Evolutionary conservation across 768 basidiomycete species (phyloP), one percentile per base, ranked within the genome.

Genomic region (Lentinula sp.): DNA sequence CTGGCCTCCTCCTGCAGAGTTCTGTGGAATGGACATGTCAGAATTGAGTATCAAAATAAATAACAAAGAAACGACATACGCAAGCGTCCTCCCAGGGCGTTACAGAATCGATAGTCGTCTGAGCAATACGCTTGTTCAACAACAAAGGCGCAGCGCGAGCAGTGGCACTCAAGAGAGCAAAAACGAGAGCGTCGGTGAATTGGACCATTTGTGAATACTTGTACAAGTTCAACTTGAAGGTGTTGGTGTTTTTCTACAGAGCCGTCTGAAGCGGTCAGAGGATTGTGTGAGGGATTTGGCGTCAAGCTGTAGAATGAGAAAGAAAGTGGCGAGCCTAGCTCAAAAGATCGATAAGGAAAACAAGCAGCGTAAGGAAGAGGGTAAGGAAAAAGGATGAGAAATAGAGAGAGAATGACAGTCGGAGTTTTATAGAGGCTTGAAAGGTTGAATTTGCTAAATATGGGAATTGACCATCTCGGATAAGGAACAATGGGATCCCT

Each of bases 1-100:
- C n/a, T 72, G 57, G 15, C 65, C 83, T 46, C 86, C 87, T 43
- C 81, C 83, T 5, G 85, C 87, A 11, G 77, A 73, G 42, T 72
- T 55, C 85, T 86, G 67, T 31, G 52, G 34, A 55, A 21, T 28
- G 7, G 7, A 31, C 34, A 10, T 10, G 34, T 35, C n/a, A 53
- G 16, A 3, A 4, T n/a, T 35, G 42, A 54, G 42, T 51, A n/a
- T 42, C 40, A 57, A 40, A 23, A 53, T 42, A 13, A 21, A 28
- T 50, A 51, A 52, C 53, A 35, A 39, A 37, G 40, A 31, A 50
- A 74, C 77, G 32, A 74, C 77, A 34, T 70, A 81, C 80, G 62
- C 81, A 82, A 49, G 81, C 80, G 62, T 72, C 59, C 55, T 79
- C 77, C 81, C 80, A 82, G 61, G 75, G 64, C 10, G 68, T 64